A percentile compares a stretch with the other conserved stretches of the same genome.
These are phyloP conservation scores for Sugiyamaella lignohabitans DNA, from an alignment of 805 yeast species.

Conservation along the genomic window DNA sequence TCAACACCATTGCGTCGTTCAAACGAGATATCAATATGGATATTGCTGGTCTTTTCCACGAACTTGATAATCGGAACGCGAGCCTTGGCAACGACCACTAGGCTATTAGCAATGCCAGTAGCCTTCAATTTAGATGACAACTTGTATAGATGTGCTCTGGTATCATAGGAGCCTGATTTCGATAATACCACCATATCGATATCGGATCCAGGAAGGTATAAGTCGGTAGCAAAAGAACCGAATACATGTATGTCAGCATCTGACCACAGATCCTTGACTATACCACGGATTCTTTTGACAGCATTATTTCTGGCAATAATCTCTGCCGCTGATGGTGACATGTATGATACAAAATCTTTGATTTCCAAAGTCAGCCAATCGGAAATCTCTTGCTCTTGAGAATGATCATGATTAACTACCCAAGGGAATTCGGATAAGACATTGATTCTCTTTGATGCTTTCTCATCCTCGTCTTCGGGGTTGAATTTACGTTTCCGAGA, in stretches of 20 bases:
- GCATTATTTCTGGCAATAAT: slow-evolving; percentile 59
- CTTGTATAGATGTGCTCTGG: slow-evolving; percentile 58
- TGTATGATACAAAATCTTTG: slow-evolving; percentile 73
- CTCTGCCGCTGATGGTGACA: slow-evolving; percentile 77
- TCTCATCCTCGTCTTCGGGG: not conserved
- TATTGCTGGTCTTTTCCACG: slow-evolving; percentile 60
- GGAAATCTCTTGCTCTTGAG: slow-evolving; percentile 66
- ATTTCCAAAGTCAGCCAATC: slow-evolving; percentile 87
- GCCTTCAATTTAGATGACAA: slow-evolving; percentile 63
- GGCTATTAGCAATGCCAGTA: slow-evolving; percentile 55
- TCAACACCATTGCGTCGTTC: slow-evolving; percentile 76
- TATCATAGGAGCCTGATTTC: slow-evolving; percentile 47
- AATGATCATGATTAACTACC: slow-evolving; percentile 73
- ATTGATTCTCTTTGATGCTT: not conserved
- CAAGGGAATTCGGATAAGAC: slow-evolving; percentile 50
- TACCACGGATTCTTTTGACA: slow-evolving; percentile 50
- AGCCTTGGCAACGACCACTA: slow-evolving; percentile 84
- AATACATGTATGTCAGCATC: slow-evolving; percentile 76
- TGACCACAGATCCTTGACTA: slow-evolving; percentile 59
- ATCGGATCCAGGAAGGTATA: slow-evolving; percentile 91
- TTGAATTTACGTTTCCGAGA: not conserved
- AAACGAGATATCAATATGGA: slow-evolving; percentile 85
- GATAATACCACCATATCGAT: slow-evolving; percentile 87
- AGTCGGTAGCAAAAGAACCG: slow-evolving; percentile 91
- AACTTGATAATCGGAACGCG: slow-evolving; percentile 93